phyloP scores from a whole-genome alignment of 176 grass and related monocot genomes.

The Alloteropsis semialata region DNA sequence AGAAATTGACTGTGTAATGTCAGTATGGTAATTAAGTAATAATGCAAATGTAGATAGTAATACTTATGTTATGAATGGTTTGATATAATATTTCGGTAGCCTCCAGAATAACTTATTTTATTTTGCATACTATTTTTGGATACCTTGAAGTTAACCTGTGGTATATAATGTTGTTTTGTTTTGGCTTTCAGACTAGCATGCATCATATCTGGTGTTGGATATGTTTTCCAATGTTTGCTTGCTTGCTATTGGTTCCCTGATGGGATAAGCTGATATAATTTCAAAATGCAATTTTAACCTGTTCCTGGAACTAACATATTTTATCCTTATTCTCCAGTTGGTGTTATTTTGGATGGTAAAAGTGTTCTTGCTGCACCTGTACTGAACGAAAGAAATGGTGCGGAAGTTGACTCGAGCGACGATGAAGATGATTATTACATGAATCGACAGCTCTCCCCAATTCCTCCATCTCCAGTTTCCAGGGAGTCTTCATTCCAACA shows the following conservation, averaged over 20 bases:
- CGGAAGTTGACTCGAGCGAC: slow-evolving; percentile 43
- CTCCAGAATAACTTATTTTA: slow-evolving; percentile 18
- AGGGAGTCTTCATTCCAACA: slow-evolving; percentile 69
- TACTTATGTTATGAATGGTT: background rate
- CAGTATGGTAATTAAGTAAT: background rate
- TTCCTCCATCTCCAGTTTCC: slow-evolving; percentile 54
- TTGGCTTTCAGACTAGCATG: background rate
- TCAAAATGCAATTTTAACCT: background rate
- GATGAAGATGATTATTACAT: slow-evolving; percentile 68
- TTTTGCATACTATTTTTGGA: slow-evolving; percentile 9
- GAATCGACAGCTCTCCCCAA: slow-evolving; percentile 42
- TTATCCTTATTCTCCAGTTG: slow-evolving; percentile 35
- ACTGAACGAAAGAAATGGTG: slow-evolving; percentile 40
- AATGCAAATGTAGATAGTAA: background rate
- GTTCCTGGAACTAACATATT: slow-evolving; percentile 5
- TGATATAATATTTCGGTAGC: background rate
- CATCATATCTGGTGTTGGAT: background rate
- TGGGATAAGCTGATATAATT: background rate
- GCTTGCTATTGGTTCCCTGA: background rate
- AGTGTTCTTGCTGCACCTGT: slow-evolving; percentile 20
- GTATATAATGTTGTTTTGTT: background rate
- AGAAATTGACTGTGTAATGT: background rate
- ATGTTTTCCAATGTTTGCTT: background rate
- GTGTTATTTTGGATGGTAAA: slow-evolving; percentile 48
- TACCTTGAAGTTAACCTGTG: background rate